Evolutionary conservation across 116 monocot genomes (phyloP), one percentile per base, ranked within the genome.

Genomic region (Papilionanthe hybrid): DNA sequence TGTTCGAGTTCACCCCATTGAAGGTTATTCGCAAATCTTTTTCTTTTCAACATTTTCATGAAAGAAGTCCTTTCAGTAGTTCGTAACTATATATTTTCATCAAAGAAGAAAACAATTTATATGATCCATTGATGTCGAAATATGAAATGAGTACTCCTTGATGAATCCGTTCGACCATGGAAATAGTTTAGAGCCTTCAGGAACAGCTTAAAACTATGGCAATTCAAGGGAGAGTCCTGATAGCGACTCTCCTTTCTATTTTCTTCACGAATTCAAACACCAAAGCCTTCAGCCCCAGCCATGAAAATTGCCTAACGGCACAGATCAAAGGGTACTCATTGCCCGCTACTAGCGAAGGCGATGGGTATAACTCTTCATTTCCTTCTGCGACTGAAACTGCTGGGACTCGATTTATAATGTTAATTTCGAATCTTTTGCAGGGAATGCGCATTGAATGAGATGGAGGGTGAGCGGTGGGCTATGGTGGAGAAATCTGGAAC

Each of bases 401-500:
- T 32, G 69, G 69, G 9, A 20, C 22, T 73, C 73, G 73, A 75
- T 50, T 47, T 27, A 4, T 75, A 20, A 75, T 75, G 27, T 10
- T 75, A 5, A 13, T 49, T 49, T 19, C 50, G 27, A 50, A 28
- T 27, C 25, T 49, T 49, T 75, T 5, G 5, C 49, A 75, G 75
- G 47, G 75, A 5, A 48, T 48, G 23, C 12, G 9, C 50, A 12
- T 27, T 49, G 48, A 27, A 12, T 75, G 27, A 75, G 47, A 66
- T 50, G 77, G 79, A 7, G 22, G 84, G 75, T 11, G 83, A 78
- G 0, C 85, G 83, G 30, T 93, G 90, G 92, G 80, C 50, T 7
- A 78, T 86, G 87, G 96, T 93, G 47, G 78, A 85, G 85, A 92
- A 78, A 82, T 87, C 79, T 5, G 88, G 89, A 17, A 89, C 85